phyloP scores from a whole-genome alignment of 2,329 filamentous ascomycete species.

The Arthrobotrys entomopaga region DNA sequence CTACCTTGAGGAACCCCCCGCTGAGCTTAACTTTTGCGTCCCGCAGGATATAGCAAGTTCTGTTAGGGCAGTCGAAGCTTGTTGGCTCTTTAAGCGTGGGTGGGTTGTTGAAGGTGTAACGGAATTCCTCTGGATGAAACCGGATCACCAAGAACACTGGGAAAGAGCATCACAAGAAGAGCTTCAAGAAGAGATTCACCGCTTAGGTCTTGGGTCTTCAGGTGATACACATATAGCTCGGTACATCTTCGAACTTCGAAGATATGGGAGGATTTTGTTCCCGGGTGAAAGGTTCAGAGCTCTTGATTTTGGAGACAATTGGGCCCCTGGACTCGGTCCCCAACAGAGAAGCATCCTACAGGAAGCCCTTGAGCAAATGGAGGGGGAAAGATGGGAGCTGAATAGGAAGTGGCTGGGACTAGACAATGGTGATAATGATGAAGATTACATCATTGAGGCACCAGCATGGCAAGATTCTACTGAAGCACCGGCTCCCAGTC shows the following conservation, averaged over 20 bases:
- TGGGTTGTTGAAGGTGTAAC: conserved; percentile 14
- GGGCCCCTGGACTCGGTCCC: neutral
- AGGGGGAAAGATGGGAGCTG: neutral
- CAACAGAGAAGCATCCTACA: neutral
- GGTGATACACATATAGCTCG: conserved; percentile 9
- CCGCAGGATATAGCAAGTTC: conserved; percentile 13
- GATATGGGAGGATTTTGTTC: conserved; percentile 23
- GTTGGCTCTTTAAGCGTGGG: conserved; percentile 20
- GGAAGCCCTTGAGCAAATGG: neutral
- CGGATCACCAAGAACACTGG: conserved; percentile 17
- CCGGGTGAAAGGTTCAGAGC: neutral
- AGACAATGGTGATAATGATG: neutral
- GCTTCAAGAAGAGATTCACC: conserved; percentile 1
- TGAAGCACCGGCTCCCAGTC: neutral
- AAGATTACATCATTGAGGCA: neutral
- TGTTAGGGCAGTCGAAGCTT: conserved; percentile 5
- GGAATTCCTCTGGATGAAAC: conserved; percentile 18
- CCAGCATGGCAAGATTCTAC: neutral
- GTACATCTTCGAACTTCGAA: conserved; percentile 11
- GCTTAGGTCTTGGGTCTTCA: conserved; percentile 2
- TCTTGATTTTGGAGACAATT: conserved; percentile 3
- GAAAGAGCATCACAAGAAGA: neutral
- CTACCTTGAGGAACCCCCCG: neutral
- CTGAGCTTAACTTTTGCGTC: neutral
- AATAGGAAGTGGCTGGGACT: too few species aligned